A percentile compares a stretch with the other conserved stretches of the same genome.
Evolutionary conservation across 495 filamentous ascomycete species (phyloP).

Genomic region (Tuber magnatum): DNA sequence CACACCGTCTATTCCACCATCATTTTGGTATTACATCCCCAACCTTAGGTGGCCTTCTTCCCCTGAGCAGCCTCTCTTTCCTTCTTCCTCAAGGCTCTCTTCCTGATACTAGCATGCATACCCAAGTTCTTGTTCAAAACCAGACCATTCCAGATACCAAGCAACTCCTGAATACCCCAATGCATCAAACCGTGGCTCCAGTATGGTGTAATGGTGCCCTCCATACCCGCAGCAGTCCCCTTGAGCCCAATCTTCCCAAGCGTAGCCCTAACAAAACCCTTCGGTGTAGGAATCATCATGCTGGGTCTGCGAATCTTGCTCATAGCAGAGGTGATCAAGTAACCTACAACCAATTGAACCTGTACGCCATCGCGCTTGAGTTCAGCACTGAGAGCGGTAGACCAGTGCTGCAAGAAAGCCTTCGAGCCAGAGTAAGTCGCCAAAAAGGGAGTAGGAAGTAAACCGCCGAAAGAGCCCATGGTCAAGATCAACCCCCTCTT

Average conservation of each 20-base stretch:
- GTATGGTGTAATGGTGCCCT: slow-evolving; percentile 80
- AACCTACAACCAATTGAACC: slow-evolving; percentile 78
- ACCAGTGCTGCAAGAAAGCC: slow-evolving; percentile 98
- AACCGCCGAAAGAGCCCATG: slow-evolving; percentile 92
- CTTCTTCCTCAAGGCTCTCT: slow-evolving; percentile 79
- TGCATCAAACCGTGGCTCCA: slow-evolving; percentile 88
- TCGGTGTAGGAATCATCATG: slow-evolving; percentile 69
- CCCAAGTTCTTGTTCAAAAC: slow-evolving; percentile 61
- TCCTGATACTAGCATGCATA: slow-evolving; percentile 82
- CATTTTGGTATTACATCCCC: background rate
- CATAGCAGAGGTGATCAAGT: slow-evolving; percentile 93
- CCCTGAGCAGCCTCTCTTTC: slow-evolving; percentile 56
- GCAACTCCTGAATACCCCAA: slow-evolving; percentile 66
- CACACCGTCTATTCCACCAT: background rate
- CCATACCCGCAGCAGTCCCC: slow-evolving; percentile 64
- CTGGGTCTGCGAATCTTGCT: slow-evolving; percentile 79
- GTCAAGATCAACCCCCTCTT: slow-evolving; percentile 85
- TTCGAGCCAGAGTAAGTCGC: slow-evolving; percentile 97
- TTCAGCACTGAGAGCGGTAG: slow-evolving; percentile 73
- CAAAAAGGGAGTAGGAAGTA: slow-evolving; percentile 82
- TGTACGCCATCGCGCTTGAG: slow-evolving; percentile 69
- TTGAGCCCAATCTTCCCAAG: slow-evolving; percentile 74
- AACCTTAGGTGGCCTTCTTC: slow-evolving; percentile 29
- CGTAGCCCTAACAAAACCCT: slow-evolving; percentile 68
- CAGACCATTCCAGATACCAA: slow-evolving; percentile 58